Conservation (phyloP, 345 rosid species). For the Brassica carinata region DNA sequence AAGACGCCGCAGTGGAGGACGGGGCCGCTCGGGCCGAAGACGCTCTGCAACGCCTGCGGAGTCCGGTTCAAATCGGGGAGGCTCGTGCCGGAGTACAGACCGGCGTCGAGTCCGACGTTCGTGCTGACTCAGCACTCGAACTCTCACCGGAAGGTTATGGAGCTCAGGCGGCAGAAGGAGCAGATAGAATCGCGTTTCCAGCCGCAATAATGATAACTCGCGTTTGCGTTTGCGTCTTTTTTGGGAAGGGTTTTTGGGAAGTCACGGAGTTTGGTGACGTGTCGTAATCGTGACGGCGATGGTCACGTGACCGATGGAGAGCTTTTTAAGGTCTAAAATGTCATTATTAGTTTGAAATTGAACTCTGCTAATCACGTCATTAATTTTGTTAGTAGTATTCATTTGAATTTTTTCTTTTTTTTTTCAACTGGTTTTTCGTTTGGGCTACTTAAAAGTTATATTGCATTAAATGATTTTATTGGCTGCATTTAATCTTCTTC, state of each 20-base stretch:
- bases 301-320: constrained; percentile 36
- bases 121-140: constrained; percentile 77
- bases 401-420: constrained; percentile 9
- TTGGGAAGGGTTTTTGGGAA: constrained; percentile 20
- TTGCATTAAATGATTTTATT: constrained; percentile 38
- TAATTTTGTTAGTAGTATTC: constrained; percentile 36
- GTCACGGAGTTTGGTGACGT: constrained; percentile 38
- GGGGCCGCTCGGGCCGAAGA: constrained; percentile 78
- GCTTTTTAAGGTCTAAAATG: background rate
- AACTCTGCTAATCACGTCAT: constrained; percentile 37
- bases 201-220: constrained; percentile 10
- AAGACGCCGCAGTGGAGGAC: constrained; percentile 90
- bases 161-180: too few species aligned
- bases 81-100: constrained; percentile 81
- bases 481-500: constrained; percentile 34
- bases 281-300: constrained; percentile 28
- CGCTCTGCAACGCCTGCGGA: too few species aligned
- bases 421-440: background rate
- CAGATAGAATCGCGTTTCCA: constrained; percentile 42
- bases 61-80: constrained; percentile 77
- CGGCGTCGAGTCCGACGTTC: constrained; percentile 78
- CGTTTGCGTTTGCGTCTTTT: constrained; percentile 10
- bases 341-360: constrained; percentile 19
- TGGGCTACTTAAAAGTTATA: constrained; percentile 23
- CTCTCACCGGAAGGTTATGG: constrained; percentile 84